Evolutionary conservation across 2,329 filamentous ascomycete species (phyloP), one percentile per base, ranked within the genome.

Genomic region (Penicillium sclerotiorum): DNA sequence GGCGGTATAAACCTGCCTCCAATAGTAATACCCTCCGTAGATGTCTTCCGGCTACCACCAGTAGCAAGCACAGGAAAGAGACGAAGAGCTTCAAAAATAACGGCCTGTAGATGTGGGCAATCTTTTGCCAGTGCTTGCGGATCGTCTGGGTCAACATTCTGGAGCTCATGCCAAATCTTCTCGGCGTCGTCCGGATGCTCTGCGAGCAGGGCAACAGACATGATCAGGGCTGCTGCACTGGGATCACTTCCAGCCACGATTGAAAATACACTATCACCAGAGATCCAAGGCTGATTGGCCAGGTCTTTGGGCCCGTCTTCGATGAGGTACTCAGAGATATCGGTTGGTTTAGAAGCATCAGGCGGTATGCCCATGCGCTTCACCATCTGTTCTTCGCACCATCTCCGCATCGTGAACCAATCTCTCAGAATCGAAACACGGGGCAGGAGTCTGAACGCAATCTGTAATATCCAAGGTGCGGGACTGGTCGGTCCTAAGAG

Each of bases 401-500:
- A 54, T 21, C 44, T 28, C 6, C 47, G 30, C 57, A 59, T 59
- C 1, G 17, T 32, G 15, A 49, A 52, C 55, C 57, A 57, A 27
- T 58, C 52, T 9, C 39, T 37, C 11, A 58, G 1, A 22, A 56
- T 33, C 46, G 52, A 47, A 0, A 54, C 27, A 1, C 55, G 43
- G 3, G 48, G 48, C 9, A 54, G 35, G 3, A 56, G 42, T 13
- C 41, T 36, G 36, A 58, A 56, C 4, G 43, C 52, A 35, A 59
- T 50, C 4, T 56, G 57, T 5, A 52, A 30, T 1, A 54, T 8
- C 57, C 57, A 59, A 1, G 67, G 64, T 0, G 59, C 45, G 1
- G 66, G 62, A 37, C 57, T 60, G n/a, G 66, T 35, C 5, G 65
- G 63, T 0, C 67, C 68, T 4, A 70, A 52, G 1, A 72, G 47